A percentile compares a stretch with the other conserved stretches of the same genome.
These are phyloP conservation scores for Begonia masoniana DNA, from an alignment of 306 rosid species.

Conservation along the genomic window DNA sequence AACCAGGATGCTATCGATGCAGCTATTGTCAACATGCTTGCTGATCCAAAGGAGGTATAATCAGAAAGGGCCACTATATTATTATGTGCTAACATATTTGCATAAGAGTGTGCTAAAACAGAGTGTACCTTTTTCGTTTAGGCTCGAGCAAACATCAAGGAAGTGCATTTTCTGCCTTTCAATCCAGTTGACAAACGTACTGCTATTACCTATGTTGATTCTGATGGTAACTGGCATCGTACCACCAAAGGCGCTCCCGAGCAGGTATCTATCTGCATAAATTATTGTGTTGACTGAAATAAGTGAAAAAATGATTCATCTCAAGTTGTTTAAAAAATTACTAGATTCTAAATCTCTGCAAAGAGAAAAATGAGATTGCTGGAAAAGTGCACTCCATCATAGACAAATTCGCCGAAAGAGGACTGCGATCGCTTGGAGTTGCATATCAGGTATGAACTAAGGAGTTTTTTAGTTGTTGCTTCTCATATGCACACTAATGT, in stretches of 20 bases:
- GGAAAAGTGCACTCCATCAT: constrained; percentile 56
- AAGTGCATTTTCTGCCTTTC: constrained; percentile 82
- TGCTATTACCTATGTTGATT: constrained; percentile 60
- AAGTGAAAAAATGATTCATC: not conserved
- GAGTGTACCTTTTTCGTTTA: constrained; percentile 8
- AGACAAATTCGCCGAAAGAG: constrained; percentile 88
- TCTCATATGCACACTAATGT: no score
- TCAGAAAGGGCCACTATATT: not conserved
- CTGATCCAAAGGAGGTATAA: constrained; percentile 79
- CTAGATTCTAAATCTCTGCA: constrained; percentile 61
- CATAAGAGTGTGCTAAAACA: not conserved
- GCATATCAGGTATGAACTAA: constrained; percentile 47
- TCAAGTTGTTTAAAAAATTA: not conserved
- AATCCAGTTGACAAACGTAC: constrained; percentile 90
- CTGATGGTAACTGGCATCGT: constrained; percentile 55
- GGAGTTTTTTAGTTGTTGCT: not conserved
- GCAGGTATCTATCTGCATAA: constrained; percentile 34
- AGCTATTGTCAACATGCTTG: constrained; percentile 68
- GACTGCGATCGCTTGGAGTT: constrained; percentile 75
- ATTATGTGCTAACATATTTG: not conserved
- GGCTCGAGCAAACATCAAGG: constrained; percentile 72
- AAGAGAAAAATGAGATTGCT: constrained; percentile 51
- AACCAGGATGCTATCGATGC: constrained; percentile 83
- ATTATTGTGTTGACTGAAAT: no score
- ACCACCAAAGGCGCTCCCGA: constrained; percentile 93